Evolutionary conservation across 2,329 filamentous ascomycete species (phyloP), one percentile per base, ranked within the genome.

Genomic region (Taxawa tesnikishii): DNA sequence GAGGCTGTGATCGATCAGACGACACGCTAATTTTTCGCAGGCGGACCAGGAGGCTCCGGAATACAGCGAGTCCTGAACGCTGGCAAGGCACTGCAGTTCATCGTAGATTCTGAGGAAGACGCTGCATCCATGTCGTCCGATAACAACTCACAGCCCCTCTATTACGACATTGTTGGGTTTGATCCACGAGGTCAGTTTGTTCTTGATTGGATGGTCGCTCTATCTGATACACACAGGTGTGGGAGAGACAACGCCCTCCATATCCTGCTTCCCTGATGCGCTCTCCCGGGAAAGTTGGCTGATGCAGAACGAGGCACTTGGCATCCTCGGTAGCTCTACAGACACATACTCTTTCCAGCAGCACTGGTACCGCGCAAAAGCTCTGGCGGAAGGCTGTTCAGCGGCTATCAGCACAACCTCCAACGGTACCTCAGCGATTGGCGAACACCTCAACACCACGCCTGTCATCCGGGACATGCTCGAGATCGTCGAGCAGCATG

Each of bases 401-500:
- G 33, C 31, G 14, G 13, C 35, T 5, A 28, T 18, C 8, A 38
- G 4, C n/a, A 38, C 15, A 13, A 33, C 17, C 26, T 17, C 11
- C 10, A 27, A 35, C 26, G 32, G 19, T 9, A 25, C 19, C 4
- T 26, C 29, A 23, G 17, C 27, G 13, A 57, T 61, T 34, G 56
- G 51, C 36, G 50, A 54, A 34, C 60, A 60, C 42, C 48, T 61
- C 36, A 57, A 56, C 13, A 67, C 63, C 0, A 58, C 61, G 2
- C 55, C 56, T 10, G 60, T 64, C 3, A 62, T 59, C 3, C 47
- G 57, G 26, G 64, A 68, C 36, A 66, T 68, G 56, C 43, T 67
- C 6, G 56, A 60, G 27, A 57, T 67, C 18, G 48, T 60, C 7
- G 63, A 67, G 37, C 52, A 49, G 15, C 58, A 62, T 36, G 59